phyloP scores from a whole-genome alignment of 2,329 filamentous ascomycete species.

The Fusarium nisikadoi region DNA sequence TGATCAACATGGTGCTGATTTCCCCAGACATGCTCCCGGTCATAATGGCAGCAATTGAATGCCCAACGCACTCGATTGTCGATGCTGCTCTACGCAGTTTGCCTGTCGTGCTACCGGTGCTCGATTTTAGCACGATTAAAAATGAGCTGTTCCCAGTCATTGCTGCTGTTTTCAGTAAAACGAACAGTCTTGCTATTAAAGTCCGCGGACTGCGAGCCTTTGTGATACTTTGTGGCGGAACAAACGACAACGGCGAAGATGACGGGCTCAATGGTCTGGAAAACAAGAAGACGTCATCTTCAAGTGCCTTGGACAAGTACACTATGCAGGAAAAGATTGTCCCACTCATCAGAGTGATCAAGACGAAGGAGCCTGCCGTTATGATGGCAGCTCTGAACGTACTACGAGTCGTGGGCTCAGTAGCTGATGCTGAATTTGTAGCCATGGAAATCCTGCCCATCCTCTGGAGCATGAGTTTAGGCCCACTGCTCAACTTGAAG shows the following conservation, averaged over 20 bases:
- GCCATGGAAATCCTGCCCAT: slow-evolving; percentile 91
- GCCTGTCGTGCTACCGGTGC: slow-evolving; percentile 81
- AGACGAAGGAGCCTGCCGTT: slow-evolving; percentile 96
- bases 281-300: slow-evolving; percentile 71
- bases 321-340: slow-evolving; percentile 98
- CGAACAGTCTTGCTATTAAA: slow-evolving; percentile 93
- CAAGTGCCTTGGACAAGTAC: slow-evolving; percentile 92
- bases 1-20: not conserved
- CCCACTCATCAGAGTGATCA: slow-evolving; percentile 89
- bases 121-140: slow-evolving; percentile 97
- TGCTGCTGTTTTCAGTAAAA: slow-evolving; percentile 89
- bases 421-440: slow-evolving; percentile 89
- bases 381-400: slow-evolving; percentile 94
- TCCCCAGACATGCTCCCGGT: slow-evolving; percentile 84
- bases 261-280: slow-evolving; percentile 83
- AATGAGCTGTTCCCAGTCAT: slow-evolving; percentile 96
- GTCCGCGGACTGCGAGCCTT: slow-evolving; percentile 92
- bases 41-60: slow-evolving; percentile 84
- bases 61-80: slow-evolving; percentile 86
- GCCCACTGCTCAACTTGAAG: slow-evolving; percentile 84
- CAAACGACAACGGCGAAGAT: slow-evolving; percentile 58
- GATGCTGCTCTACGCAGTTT: slow-evolving; percentile 85
- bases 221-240: slow-evolving; percentile 86
- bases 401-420: slow-evolving; percentile 81
- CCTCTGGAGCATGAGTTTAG: slow-evolving; percentile 91